Evolutionary conservation across 1,284 basidiomycete species (phyloP).

Genomic region (Hemileia vastatrix): DNA sequence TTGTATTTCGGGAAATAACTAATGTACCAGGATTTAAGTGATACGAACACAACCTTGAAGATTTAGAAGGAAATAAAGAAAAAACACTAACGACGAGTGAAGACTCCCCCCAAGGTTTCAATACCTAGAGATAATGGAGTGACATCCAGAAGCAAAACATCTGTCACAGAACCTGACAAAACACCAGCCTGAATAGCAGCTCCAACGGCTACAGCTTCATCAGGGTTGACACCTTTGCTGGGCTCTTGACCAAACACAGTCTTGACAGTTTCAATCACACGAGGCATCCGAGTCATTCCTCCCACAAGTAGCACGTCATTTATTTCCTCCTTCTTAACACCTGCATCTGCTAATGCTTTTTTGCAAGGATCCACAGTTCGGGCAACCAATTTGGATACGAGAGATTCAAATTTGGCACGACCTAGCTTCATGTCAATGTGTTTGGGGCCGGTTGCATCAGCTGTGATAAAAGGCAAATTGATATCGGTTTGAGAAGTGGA

Average conservation of each 20-base stretch:
- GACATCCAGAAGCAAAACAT: constrained; percentile 90
- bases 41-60: not conserved
- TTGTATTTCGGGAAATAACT: constrained; percentile 77
- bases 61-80: not conserved
- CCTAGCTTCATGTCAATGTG: constrained; percentile 88
- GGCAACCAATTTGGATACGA: constrained; percentile 72
- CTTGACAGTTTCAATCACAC: constrained; percentile 87
- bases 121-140: constrained; percentile 82
- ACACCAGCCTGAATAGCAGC: constrained; percentile 92
- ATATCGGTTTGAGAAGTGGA: constrained; percentile 88
- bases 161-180: constrained; percentile 87
- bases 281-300: constrained; percentile 97
- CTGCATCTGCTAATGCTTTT: constrained; percentile 85
- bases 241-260: constrained; percentile 85
- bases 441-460: constrained; percentile 84
- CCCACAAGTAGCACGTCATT: constrained; percentile 96
- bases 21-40: constrained; percentile 45
- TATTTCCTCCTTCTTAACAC: constrained; percentile 82
- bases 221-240: constrained; percentile 95
- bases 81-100: constrained; percentile 56
- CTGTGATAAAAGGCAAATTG: constrained; percentile 94
- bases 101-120: constrained; percentile 96
- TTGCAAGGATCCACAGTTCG: constrained; percentile 94
- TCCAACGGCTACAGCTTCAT: constrained; percentile 87
- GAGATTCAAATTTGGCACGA: constrained; percentile 78